These are phyloP conservation scores for Lathyrus sativus DNA, from an alignment of 306 rosid species.

Conservation along the genomic window DNA sequence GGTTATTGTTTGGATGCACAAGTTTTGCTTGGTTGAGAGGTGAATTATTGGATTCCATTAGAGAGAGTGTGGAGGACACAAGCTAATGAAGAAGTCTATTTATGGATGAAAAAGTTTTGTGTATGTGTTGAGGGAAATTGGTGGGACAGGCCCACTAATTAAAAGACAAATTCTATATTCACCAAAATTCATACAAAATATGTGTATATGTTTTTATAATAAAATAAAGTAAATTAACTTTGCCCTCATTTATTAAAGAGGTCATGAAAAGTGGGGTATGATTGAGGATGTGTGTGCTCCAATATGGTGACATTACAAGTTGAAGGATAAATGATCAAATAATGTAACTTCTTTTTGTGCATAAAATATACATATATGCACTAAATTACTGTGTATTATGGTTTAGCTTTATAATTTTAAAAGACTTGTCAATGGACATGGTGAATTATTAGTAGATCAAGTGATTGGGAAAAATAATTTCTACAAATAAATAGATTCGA, in stretches of 20 bases:
- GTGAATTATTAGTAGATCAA: too few relatives aligned
- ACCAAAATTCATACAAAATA: constrained; percentile 27
- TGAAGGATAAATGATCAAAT: constrained; percentile 17
- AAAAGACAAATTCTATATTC: constrained; percentile 29
- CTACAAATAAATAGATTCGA: too few relatives aligned
- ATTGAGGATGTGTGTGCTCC: constrained; percentile 26
- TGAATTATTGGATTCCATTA: constrained; percentile 51
- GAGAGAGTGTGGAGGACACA: constrained; percentile 73
- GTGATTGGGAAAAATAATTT: too few relatives aligned
- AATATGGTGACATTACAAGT: constrained; percentile 28
- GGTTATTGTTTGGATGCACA: constrained; percentile 38
- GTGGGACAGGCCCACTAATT: constrained; percentile 54
- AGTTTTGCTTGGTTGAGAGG: constrained; percentile 44
- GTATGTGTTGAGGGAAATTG: constrained; percentile 20
- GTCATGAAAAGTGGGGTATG: constrained; percentile 25
- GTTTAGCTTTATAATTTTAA: too few relatives aligned
- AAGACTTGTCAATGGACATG: too few relatives aligned
- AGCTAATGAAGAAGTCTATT: constrained; percentile 59
- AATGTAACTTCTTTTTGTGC: constrained; percentile 15
- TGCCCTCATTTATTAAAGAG: constrained; percentile 30
- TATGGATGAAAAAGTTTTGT: constrained; percentile 49
- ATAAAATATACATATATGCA: neutral
- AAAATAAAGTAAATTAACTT: constrained; percentile 6
- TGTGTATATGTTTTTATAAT: neutral
- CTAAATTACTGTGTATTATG: neutral